Evolutionary conservation across 306 rosid genomes (phyloP), one percentile per base, ranked within the genome.

Genomic region (Gastrolobium villosum): DNA sequence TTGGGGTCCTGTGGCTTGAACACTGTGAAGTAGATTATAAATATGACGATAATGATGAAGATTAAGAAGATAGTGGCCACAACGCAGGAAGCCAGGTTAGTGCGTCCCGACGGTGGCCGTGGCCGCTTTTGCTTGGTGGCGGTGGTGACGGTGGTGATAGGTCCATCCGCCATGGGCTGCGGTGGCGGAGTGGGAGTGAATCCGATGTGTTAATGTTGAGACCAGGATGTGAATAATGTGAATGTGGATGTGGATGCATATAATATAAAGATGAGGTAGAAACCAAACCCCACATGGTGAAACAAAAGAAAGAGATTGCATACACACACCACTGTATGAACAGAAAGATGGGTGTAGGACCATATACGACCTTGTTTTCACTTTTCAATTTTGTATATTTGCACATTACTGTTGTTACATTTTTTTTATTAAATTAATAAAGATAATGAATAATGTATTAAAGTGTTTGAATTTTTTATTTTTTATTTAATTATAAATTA

Each of bases 1-100:
- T 81, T 89, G 11, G 93, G 90, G 77, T 91, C 94, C 52, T 91
- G 90, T 5, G 99, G 99, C 49, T 93, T 95, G 85, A 95, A 95
- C 20, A 92, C 90, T 3, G 90, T 91, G 90, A 84, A 94, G 87
- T 90, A 94, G 35, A 94, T 91, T 46, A 94, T 92, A 74, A 89
- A 84, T 72, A 82, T 37, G 72, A 92, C 82, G 72, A 95, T 95
- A 48, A 92, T 10, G 11, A 95, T 34, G 87, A 95, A 92, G 54
- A 90, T 71, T 4, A 95, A 78, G 92, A 92, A 95, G 84, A 95
- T 85, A 32, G 95, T 87, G 59, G 99, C 99, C 0, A 92, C 99
- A 0, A 90, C 80, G 70, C 99, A 95, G 0, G 99, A 95, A 13
- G 99, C 99, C 2, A 95, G 82, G 91, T 91, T 95, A 1, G 98